Evolutionary conservation across 495 filamentous ascomycete genomes (phyloP).

Genomic region (Tuber calosporum): DNA sequence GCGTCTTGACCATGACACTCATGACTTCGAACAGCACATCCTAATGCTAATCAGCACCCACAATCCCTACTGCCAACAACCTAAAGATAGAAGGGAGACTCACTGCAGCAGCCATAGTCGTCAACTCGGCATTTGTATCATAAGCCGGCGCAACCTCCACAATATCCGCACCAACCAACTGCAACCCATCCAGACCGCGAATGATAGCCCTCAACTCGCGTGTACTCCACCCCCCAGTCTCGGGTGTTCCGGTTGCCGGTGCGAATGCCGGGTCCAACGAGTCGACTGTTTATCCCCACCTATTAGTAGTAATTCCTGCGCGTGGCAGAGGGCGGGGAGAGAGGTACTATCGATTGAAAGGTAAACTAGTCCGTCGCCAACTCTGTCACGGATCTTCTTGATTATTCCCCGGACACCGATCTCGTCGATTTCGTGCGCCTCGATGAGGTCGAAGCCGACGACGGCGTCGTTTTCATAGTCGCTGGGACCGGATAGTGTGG

Average conservation of each 20-base stretch:
- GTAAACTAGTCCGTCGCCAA: constrained; percentile 69
- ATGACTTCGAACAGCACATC: constrained; percentile 61
- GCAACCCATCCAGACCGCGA: constrained; percentile 65
- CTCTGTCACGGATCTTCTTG: constrained; percentile 63
- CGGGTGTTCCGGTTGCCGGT: constrained; percentile 77
- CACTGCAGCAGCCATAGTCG: constrained; percentile 58
- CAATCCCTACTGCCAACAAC: background rate
- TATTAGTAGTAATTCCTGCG: background rate
- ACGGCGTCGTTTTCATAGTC: constrained; percentile 79
- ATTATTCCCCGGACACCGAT: constrained; percentile 67
- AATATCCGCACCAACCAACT: constrained; percentile 71
- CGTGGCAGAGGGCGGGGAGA: background rate
- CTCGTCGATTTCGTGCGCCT: constrained; percentile 71
- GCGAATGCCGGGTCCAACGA: constrained; percentile 79
- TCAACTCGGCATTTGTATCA: constrained; percentile 62
- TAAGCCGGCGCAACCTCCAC: constrained; percentile 69
- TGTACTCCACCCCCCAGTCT: constrained; percentile 81
- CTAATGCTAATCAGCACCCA: background rate
- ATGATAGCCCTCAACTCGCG: constrained; percentile 68
- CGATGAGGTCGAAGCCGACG: constrained; percentile 74
- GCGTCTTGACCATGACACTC: constrained; percentile 58
- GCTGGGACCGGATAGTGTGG: constrained; percentile 59
- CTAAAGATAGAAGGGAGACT: constrained; percentile 35
- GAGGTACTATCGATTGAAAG: constrained; percentile 63
- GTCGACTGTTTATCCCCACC: constrained; percentile 48